phyloP scores from a whole-genome alignment of 148 eudicot species.

The Nepenthes mirabilis region DNA sequence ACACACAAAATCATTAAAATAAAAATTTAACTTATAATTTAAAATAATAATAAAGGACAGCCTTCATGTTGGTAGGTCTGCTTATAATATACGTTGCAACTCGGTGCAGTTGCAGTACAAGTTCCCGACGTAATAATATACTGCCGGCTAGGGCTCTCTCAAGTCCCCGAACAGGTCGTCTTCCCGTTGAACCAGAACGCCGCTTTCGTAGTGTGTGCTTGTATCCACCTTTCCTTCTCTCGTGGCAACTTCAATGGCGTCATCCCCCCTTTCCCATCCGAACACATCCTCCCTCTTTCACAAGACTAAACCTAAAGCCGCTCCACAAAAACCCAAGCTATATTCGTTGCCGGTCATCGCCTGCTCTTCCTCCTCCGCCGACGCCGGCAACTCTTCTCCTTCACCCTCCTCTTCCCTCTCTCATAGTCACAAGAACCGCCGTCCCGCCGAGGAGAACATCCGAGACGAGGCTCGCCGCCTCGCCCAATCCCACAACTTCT shows the following conservation, averaged over 20 bases:
- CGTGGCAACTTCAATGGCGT: slow-evolving; percentile 10
- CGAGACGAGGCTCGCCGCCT: slow-evolving; percentile 68
- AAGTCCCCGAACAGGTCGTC: too few species aligned
- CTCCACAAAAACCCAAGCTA: background rate
- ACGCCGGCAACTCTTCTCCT: background rate
- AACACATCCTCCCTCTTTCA: slow-evolving; percentile 17
- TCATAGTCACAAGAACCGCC: slow-evolving; percentile 22
- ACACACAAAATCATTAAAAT: too few species aligned
- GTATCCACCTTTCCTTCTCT: too few species aligned
- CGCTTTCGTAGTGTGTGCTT: too few species aligned
- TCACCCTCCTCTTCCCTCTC: slow-evolving; percentile 1
- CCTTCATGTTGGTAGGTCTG: too few species aligned
- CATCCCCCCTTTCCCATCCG: slow-evolving; percentile 6
- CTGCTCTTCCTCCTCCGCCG: slow-evolving; percentile 10
- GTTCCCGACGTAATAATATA: too few species aligned
- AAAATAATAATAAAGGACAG: too few species aligned
- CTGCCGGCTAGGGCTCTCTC: too few species aligned
- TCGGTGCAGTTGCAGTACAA: too few species aligned
- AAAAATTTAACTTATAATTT: too few species aligned
- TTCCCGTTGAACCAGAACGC: too few species aligned
- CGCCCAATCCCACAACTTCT: slow-evolving; percentile 36
- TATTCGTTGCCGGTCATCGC: slow-evolving; percentile 7
- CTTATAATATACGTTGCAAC: too few species aligned
- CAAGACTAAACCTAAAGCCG: slow-evolving; percentile 11
- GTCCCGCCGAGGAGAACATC: slow-evolving; percentile 56